Evolutionary conservation across 106 monocot species (phyloP).

Genomic region (Dioscorea alata): DNA sequence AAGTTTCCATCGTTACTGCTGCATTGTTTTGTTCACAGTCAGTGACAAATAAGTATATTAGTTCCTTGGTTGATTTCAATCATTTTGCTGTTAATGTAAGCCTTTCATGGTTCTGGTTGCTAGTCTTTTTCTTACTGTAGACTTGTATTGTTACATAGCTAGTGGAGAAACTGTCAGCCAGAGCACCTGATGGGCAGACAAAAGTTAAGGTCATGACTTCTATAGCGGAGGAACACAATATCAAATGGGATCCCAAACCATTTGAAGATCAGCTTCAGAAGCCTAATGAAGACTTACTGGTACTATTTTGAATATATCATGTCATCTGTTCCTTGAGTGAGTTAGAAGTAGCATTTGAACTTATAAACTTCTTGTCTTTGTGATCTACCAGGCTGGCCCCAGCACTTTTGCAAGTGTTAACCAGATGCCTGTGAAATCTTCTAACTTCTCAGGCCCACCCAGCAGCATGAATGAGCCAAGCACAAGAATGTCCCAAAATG

Average conservation of each 20-base stretch:
- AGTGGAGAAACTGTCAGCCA: constrained; percentile 80
- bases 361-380: too few species aligned
- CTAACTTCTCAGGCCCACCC: constrained; percentile 2
- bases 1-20: constrained; percentile 11
- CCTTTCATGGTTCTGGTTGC: not conserved
- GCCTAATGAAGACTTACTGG: constrained; percentile 52
- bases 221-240: constrained; percentile 68
- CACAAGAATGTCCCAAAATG: constrained; percentile 14
- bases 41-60: too few species aligned
- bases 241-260: constrained; percentile 77
- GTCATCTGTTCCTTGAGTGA: not conserved
- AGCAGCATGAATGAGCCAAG: constrained; percentile 10
- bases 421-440: constrained; percentile 12
- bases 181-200: constrained; percentile 59
- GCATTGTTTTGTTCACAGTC: not conserved
- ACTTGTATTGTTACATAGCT: constrained; percentile 30
- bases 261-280: constrained; percentile 55
- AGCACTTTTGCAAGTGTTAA: constrained; percentile 25
- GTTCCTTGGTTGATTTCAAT: not conserved
- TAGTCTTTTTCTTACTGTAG: too few species aligned
- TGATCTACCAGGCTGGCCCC: constrained; percentile 46
- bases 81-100: not conserved
- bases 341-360: too few species aligned
- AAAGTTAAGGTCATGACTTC: constrained; percentile 59
- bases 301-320: constrained; percentile 10